Conservation (phyloP, 139 green algal species). For the Chlorella sp. region DNA sequence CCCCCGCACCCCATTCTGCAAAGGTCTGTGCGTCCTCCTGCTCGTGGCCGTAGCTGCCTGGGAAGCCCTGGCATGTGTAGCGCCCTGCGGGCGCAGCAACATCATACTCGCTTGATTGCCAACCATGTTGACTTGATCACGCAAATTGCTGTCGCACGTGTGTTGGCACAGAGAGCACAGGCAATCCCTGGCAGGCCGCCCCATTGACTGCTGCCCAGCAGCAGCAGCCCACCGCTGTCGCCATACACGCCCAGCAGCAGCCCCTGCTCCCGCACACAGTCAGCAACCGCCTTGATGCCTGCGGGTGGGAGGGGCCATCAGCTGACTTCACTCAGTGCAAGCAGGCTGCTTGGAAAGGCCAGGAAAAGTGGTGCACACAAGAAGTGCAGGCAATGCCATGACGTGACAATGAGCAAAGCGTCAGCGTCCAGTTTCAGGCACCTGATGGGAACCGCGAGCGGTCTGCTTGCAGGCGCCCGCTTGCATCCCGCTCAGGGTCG, state of each 20-base stretch:
- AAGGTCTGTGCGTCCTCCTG: constrained; percentile 57
- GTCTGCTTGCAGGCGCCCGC: constrained; percentile 4
- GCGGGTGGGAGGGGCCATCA: not conserved
- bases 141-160: too few species aligned
- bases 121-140: too few species aligned
- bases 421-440: too few species aligned
- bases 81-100: constrained; percentile 39
- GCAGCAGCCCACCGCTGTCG: constrained; percentile 34
- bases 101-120: too few species aligned
- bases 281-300: constrained; percentile 57
- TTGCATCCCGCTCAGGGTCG: not conserved
- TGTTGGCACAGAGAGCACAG: too few species aligned
- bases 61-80: constrained; percentile 77
- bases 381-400: too few species aligned
- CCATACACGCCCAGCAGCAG: constrained; percentile 80
- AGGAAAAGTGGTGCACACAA: too few species aligned
- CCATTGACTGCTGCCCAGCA: too few species aligned
- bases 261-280: constrained; percentile 58
- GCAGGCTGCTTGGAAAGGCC: not conserved
- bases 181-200: too few species aligned
- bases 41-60: constrained; percentile 69
- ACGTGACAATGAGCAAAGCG: too few species aligned
- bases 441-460: constrained; percentile 42
- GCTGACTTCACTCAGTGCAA: not conserved
- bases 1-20: not conserved